A percentile compares a stretch with the other conserved stretches of the same genome.
Conservation (phyloP, 2,329 filamentous ascomycete species). For the Xylaria sp. region DNA sequence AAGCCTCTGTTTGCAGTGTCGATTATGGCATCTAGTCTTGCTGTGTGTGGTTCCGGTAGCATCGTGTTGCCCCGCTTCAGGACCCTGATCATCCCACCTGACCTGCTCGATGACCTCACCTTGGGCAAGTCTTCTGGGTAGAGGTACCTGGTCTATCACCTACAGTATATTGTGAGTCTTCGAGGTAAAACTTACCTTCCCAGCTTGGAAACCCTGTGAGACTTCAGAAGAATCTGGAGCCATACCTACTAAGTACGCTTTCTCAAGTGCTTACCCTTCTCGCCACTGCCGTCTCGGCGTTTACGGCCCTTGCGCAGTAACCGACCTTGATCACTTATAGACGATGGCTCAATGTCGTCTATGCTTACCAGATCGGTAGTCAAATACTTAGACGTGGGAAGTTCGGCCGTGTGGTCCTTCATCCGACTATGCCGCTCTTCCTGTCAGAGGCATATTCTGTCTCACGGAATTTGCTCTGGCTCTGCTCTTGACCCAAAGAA, state of each 20-base stretch:
- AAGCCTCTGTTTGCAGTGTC: slow-evolving; percentile 17
- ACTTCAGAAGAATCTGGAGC: slow-evolving; percentile 20
- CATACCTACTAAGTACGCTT: slow-evolving; percentile 9
- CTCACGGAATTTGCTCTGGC: background rate
- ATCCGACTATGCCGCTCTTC: background rate
- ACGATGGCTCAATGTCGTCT: background rate
- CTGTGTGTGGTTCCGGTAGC: slow-evolving; percentile 37
- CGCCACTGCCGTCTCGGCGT: slow-evolving; percentile 22
- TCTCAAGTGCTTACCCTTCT: slow-evolving; percentile 28
- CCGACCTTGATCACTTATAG: slow-evolving; percentile 10
- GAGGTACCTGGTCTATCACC: slow-evolving; percentile 14
- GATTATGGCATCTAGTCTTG: slow-evolving; percentile 33
- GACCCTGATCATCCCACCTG: slow-evolving; percentile 43
- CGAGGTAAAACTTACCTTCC: slow-evolving; percentile 34
- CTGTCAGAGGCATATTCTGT: background rate
- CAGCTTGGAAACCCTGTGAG: slow-evolving; percentile 31
- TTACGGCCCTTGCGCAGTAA: slow-evolving; percentile 29
- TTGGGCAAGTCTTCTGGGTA: slow-evolving; percentile 27
- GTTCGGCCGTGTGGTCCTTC: background rate
- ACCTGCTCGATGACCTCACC: slow-evolving; percentile 42
- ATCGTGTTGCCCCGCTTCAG: slow-evolving; percentile 40
- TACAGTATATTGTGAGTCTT: slow-evolving; percentile 22
- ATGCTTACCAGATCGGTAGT: slow-evolving; percentile 19
- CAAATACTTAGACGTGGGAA: background rate
- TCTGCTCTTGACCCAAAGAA: slow-evolving; percentile 1